Evolutionary conservation across 495 filamentous ascomycete species (phyloP), one percentile per base, ranked within the genome.

Genomic region (Aspergillus nanangensis): DNA sequence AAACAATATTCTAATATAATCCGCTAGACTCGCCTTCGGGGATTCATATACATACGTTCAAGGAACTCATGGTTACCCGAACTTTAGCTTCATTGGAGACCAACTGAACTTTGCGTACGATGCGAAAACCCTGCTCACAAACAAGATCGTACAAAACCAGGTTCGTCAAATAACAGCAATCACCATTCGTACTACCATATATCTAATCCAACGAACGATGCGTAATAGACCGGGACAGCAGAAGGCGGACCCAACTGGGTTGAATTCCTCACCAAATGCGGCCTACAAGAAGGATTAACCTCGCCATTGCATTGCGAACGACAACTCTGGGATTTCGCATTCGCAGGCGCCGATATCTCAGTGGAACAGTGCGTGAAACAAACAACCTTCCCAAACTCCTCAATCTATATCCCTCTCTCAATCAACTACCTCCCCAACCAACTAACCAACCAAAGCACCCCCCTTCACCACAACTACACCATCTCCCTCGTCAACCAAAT

Each of bases 321-420:
- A 27, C 69, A 78, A 41, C 66, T 78, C 8, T 80, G 74, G 74
- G 71, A 80, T 41, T 80, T 78, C 57, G 74, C 76, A 3, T 80
- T 78, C 48, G 75, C 69, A 18, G 75, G 76, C 0, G 62, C 74
- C 15, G 75, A 78, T 45, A 67, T 78, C 37, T 69, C 61, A 9
- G 61, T 59, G 9, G 55, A 58, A 31, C 69, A 64, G 62, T 68
- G 54, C 34, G 62, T 38, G 38, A 18, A 5, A 5, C 5, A 7
- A 34, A 14, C 3, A 8, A 15, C 36, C 19, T 10, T 3, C 14
- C 20, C 15, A 5, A 36, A 10, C 5, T 39, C n/a, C 2, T 1
- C 13, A 33, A 23, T 38, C 9, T 15, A 13, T 29, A 14, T 8
- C 20, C 24, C 24, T 25, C 11, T 13, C n/a, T 14, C 39, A n/a